Evolutionary conservation across 2,329 filamentous ascomycete species (phyloP), one percentile per base, ranked within the genome.

Genomic region (Sporothrix humicola): DNA sequence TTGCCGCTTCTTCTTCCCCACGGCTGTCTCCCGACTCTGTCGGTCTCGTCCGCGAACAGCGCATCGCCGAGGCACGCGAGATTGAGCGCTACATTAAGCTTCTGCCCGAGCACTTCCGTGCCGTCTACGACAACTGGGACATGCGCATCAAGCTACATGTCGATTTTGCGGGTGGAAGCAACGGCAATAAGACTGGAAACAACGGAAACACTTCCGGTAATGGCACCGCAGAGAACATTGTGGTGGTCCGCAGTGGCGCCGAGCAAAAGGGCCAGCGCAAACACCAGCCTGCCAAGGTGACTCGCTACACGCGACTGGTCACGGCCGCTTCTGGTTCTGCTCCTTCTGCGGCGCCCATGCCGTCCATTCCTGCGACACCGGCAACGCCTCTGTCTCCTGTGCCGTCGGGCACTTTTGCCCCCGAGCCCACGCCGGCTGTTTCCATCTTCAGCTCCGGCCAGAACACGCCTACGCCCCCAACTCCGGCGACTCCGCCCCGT

Each of bases 81-180:
- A 94, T 97, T 72, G 92, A 97, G 77, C 88, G 87, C 58, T 97
- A 92, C 77, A 81, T 97, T 20, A 85, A 84, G 0, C 90, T 92
- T 77, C 91, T 89, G 77, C 95, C 95, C 3, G 88, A 89, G 56
- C 89, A 97, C 77, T 97, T 97, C 80, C 90, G 91, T 26, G 91
- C 90, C 78, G 85, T 89, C 0, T 98, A 93, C 79, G 84, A 92
- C 73, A 92, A 92, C 2, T 98, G 96, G 95, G 93, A 98, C 79
- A 98, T 98, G 95, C 90, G 90, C 71, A 89, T 94, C 74, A 90
- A 85, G 75, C 84, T 98, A 2, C 92, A 96, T 78, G 93, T 97
- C 2, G 96, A 99, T 79, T 98, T 98, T 82, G 92, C 92, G 56
- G 90, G 89, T 23, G 93, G 95, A 76, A 72, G 89, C 50, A 52